Percentiles rank a stretch among this genome's conserved stretches.
phyloP scores from a whole-genome alignment of 805 yeast species.

The Starmerella scarabaei region DNA sequence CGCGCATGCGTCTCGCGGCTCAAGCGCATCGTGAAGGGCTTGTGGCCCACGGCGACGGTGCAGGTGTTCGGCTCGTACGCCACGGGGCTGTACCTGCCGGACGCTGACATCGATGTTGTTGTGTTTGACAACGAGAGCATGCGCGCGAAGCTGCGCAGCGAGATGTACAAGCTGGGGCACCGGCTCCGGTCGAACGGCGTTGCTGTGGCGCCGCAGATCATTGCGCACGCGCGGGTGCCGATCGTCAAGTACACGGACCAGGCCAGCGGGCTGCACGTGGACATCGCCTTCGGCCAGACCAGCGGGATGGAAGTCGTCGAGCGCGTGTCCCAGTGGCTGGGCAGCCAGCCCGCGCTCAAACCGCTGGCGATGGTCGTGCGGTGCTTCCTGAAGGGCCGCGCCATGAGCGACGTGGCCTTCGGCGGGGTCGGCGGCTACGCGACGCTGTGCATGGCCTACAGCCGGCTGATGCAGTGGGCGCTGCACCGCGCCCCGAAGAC shows the following conservation, averaged over 20 bases:
- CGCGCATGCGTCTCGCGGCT: conserved; percentile 51
- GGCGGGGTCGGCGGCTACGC: conserved; percentile 96
- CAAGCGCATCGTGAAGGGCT: conserved; percentile 36
- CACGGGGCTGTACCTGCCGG: conserved; percentile 83
- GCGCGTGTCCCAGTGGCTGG: conserved; percentile 62
- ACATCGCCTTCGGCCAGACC: conserved; percentile 75
- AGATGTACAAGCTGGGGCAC: conserved; percentile 60
- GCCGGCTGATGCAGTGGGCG: conserved; percentile 49
- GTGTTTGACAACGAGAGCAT: conserved; percentile 30
- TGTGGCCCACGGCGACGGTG: conserved; percentile 71
- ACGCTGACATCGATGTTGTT: conserved; percentile 92
- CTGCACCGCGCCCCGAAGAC: conserved; percentile 27
- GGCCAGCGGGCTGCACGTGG: conserved; percentile 57
- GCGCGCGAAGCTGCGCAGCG: conserved; percentile 48
- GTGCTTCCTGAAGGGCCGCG: conserved; percentile 68
- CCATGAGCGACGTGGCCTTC: conserved; percentile 70
- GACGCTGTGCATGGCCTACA: conserved; percentile 89
- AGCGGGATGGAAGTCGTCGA: conserved; percentile 77
- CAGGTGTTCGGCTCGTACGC: conserved; percentile 91
- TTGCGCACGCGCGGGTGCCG: conserved; percentile 86
- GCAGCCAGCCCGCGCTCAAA: conserved; percentile 61
- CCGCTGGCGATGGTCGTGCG: conserved; percentile 73
- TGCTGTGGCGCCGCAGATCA: conserved; percentile 63
- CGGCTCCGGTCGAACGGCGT: conserved; percentile 46
- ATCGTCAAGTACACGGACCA: conserved; percentile 82